These are phyloP conservation scores for Mortierella sp. DNA, from an alignment of 371 early-diverging fungal species.

Conservation along the genomic window DNA sequence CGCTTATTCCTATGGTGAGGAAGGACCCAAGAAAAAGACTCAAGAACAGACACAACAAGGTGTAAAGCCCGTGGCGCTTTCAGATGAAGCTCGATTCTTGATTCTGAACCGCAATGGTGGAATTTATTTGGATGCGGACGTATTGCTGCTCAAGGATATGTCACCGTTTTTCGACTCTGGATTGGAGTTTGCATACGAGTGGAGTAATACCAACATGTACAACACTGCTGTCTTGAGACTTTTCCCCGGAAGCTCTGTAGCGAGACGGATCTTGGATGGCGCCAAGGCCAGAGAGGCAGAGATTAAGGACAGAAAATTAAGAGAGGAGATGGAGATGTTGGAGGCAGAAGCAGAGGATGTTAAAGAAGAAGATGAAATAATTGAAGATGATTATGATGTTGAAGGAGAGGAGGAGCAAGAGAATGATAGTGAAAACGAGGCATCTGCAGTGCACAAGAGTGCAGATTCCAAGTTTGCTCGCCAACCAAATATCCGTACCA, in stretches of 20 bases:
- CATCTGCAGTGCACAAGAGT: no score
- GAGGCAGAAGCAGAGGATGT: not conserved
- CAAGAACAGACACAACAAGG: not conserved
- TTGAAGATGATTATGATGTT: not conserved
- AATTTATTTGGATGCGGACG: constrained; percentile 54
- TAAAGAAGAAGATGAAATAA: not conserved
- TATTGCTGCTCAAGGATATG: constrained; percentile 50
- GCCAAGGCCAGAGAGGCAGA: constrained; percentile 32
- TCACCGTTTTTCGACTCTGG: constrained; percentile 42
- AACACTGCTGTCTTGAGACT: constrained; percentile 52
- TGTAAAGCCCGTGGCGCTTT: constrained; percentile 42
- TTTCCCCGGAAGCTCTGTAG: constrained; percentile 31
- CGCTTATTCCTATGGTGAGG: constrained; percentile 20
- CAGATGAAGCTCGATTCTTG: constrained; percentile 53
- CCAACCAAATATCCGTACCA: not conserved
- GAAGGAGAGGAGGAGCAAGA: not conserved
- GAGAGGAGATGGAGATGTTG: not conserved
- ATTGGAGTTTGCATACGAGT: constrained; percentile 54
- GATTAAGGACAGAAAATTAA: constrained; percentile 8
- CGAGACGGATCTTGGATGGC: constrained; percentile 41
- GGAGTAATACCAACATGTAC: constrained; percentile 49
- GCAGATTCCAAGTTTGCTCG: not conserved
- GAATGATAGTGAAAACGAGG: not conserved
- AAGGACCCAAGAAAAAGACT: not conserved
- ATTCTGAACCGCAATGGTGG: constrained; percentile 51